Conservation (phyloP, 768 basidiomycete genomes). For the Trametes meyenii region DNA sequence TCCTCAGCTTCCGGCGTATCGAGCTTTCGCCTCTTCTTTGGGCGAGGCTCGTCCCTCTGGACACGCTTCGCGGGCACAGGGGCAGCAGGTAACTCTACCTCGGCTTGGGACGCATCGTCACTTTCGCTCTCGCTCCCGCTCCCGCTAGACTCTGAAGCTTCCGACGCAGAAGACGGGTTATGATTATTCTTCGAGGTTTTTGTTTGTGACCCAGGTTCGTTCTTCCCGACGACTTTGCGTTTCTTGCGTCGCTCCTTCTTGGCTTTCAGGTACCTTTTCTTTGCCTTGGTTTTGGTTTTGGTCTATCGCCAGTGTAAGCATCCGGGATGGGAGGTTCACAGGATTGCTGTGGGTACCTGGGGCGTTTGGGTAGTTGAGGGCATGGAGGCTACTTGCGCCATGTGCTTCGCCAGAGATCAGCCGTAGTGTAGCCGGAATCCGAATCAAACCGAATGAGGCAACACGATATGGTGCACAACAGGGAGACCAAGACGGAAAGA, state of each 20-base stretch:
- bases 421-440: not conserved
- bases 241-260: constrained; percentile 70
- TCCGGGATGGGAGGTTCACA: not conserved
- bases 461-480: too few species aligned
- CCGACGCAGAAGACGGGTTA: not conserved
- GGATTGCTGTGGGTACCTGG: constrained; percentile 20
- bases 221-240: constrained; percentile 33
- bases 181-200: not conserved
- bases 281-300: constrained; percentile 77
- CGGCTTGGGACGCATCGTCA: constrained; percentile 27
- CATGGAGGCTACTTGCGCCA: not conserved
- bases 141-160: constrained; percentile 19
- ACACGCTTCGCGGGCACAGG: constrained; percentile 3
- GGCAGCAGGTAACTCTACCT: not conserved
- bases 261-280: constrained; percentile 70
- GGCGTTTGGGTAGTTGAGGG: constrained; percentile 12
- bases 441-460: too few species aligned
- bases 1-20: constrained; percentile 25
- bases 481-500: too few species aligned
- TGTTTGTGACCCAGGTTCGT: not conserved
- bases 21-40: constrained; percentile 50
- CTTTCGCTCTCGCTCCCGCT: constrained; percentile 28
- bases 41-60: constrained; percentile 33
- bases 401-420: not conserved
- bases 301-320: constrained; percentile 34